These are phyloP conservation scores for Saururus chinensis DNA, from an alignment of 164 flowering plant genomes.

Conservation along the genomic window DNA sequence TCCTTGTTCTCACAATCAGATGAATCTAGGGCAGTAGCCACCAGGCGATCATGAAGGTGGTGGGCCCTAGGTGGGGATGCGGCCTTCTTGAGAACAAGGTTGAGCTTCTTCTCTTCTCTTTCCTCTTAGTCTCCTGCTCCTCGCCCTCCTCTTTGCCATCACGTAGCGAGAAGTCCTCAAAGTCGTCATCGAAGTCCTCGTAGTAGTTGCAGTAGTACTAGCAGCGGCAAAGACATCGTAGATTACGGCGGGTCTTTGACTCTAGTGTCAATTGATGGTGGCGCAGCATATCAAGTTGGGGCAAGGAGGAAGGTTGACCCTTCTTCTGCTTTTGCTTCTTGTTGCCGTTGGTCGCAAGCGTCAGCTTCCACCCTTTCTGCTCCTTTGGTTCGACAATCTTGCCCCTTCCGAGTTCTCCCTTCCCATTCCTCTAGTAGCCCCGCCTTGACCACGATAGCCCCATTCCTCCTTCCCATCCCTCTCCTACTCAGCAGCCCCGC, in stretches of 20 bases:
- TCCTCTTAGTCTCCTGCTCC: conserved; percentile 27
- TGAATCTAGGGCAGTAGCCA: conserved; percentile 15
- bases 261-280: conserved; percentile 24
- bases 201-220: conserved; percentile 17
- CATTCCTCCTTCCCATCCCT: too few species aligned
- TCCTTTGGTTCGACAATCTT: conserved; percentile 36
- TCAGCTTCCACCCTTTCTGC: conserved; percentile 6
- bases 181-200: conserved; percentile 27
- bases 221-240: not conserved
- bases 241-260: conserved; percentile 17
- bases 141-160: conserved; percentile 6
- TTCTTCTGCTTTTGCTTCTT: conserved; percentile 40
- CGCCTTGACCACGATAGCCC: too few species aligned
- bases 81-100: conserved; percentile 32
- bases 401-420: too few species aligned
- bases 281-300: conserved; percentile 43
- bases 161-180: conserved; percentile 12
- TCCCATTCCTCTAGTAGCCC: too few species aligned
- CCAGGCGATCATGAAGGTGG: conserved; percentile 1
- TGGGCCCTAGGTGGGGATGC: conserved; percentile 11
- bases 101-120: conserved; percentile 71
- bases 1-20: conserved; percentile 12
- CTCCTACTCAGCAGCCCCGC: too few species aligned
- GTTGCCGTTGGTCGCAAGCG: not conserved
- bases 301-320: conserved; percentile 36